phyloP scores from a whole-genome alignment of 805 yeast genomes.

The Kuraishia piskuri region DNA sequence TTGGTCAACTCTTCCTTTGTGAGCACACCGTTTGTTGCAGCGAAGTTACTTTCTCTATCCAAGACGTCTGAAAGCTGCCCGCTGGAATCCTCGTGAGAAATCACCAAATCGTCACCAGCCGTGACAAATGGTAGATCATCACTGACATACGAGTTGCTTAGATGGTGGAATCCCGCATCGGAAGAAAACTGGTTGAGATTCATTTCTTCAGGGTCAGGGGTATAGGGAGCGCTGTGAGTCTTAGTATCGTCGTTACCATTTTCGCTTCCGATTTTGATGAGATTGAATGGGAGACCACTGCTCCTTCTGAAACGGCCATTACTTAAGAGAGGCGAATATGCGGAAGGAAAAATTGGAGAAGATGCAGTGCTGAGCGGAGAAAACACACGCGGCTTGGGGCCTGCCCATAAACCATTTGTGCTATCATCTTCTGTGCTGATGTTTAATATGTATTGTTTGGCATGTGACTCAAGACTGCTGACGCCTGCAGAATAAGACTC shows the following conservation, averaged over 20 bases:
- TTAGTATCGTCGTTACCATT: neutral
- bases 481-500: neutral
- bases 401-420: neutral
- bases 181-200: neutral
- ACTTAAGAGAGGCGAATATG: neutral
- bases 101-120: neutral
- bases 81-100: neutral
- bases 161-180: neutral
- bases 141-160: neutral
- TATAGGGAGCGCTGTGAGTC: neutral
- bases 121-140: neutral
- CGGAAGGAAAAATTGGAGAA: neutral
- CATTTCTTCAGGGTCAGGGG: neutral
- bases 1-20: neutral
- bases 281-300: constrained; percentile 1
- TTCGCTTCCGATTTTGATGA: neutral
- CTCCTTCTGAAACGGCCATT: neutral
- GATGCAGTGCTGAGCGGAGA: neutral
- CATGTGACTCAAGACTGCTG: neutral
- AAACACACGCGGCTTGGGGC: neutral
- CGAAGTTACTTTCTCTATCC: neutral
- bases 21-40: neutral
- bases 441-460: neutral
- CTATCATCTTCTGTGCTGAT: neutral
- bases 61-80: neutral